Evolutionary conservation across 768 basidiomycete genomes (phyloP), one percentile per base, ranked within the genome.

Genomic region (Albatrellus ellisii): DNA sequence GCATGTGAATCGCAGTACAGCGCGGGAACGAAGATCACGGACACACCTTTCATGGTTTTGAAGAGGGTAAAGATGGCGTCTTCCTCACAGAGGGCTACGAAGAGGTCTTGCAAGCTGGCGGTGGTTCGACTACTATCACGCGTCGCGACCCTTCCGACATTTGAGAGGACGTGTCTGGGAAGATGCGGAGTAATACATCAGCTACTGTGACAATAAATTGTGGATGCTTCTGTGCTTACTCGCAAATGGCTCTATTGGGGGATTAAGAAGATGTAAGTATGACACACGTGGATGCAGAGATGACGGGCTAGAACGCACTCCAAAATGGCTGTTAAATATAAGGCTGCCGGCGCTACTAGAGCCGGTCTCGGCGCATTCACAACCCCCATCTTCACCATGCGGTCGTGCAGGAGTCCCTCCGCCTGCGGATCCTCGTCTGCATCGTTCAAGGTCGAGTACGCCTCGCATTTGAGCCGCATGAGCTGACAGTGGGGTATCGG

Each of bases 261-360:
- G n/a, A n/a, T n/a, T n/a, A 52, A 39, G 47, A 28, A 32, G 43
- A 41, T 52, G 42, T 41, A 48, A 9, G 31, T 43, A 48, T 46
- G 50, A 62, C 17, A 22, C 31, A 9, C 1, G 21, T 18, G 14
- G 35, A 36, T 12, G 5, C 17, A 18, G 27, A 38, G 6, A 37
- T 18, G n/a, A 36, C 5, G 20, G 12, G 17, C 18, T 21, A 62
- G 55, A 53, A 52, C 90, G 65, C 59, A 92, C 90, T 95, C 91
- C 24, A 95, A 67, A 48, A 94, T 86, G 6, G 90, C 89, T 2
- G 91, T 92, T 39, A 92, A 69, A 66, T 92, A 95, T 33, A 95
- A 57, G 15, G 87, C 80, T 25, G 90, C 86, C 4, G 88, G 88
- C 7, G 81, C 77, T 20, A 91, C 59, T 2, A 49, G 18, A 7